Base-by-base conservation (phyloP, 2,329 filamentous ascomycete genomes). In the Byssothecium circinans region DNA sequence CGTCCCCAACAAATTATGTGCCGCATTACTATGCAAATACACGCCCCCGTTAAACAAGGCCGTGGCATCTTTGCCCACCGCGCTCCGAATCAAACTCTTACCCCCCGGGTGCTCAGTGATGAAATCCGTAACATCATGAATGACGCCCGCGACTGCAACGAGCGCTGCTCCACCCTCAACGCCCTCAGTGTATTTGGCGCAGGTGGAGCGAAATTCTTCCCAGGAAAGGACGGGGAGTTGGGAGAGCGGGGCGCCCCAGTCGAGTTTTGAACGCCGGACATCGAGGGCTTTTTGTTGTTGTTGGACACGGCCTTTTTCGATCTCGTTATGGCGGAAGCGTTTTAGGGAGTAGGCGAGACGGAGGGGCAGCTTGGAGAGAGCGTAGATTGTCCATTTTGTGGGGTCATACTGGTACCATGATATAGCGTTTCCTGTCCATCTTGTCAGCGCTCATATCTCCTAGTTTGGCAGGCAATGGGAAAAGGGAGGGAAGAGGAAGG, bases 11-110 rank as follows among this genome's bases (percentile, higher is more conserved):
- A 72, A 38, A 43, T 73, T 73, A 41, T 73, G 70, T 8, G 70
- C 70, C 8, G 69, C 70, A 44, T 73, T 73, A 19, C 59, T 65
- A 54, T 73, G 70, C 34, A 65, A 53, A 39, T 73, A 73, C 7
- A 73, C 68, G 8, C 70, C 70, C 0, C 70, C 70, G 39, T 73
- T 72, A 43, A 73, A 73, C 15, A 69, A 45, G 2, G 68, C 69
- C 12, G 70, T 73, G 4, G 68, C 69, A 45, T 73, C 70, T 47
- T 71, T 73, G 1, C 70, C 70, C 38, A 73, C 35, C 19, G 60
- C 66, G 30, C 56, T 55, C 12, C 53, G 60, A 41, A 73, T 72
- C 46, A 73, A 52, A 15, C 65, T 56, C 49, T 62, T 71, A 1
- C 70, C 70, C 34, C 70, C 70, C 4, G 70, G 70, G 41, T 73